Evolutionary conservation across 2,329 filamentous ascomycete species (phyloP).

Genomic region (Paraphaeosphaeria minitans): DNA sequence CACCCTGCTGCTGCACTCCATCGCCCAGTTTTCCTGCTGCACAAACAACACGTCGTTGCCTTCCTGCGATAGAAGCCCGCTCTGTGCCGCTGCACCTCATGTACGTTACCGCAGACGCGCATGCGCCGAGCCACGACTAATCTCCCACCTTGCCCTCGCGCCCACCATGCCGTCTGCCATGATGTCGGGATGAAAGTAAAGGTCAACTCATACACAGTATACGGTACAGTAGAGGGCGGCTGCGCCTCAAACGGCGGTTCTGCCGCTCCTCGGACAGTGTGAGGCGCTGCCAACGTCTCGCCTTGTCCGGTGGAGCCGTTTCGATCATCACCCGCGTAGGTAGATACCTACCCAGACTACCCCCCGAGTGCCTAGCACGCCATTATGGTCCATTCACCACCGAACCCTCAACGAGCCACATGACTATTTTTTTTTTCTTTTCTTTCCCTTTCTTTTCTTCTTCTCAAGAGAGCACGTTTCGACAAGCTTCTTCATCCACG

Average conservation of each 20-base stretch:
- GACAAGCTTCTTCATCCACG: not conserved
- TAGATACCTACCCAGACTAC: no score
- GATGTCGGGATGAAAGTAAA: not conserved
- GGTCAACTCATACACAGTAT: no score
- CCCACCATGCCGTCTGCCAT: not conserved
- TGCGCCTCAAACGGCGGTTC: not conserved
- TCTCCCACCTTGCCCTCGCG: not conserved
- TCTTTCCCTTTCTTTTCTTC: no score
- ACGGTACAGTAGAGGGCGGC: not conserved
- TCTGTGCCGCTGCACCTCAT: not conserved
- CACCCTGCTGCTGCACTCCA: not conserved
- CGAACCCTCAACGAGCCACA: not conserved
- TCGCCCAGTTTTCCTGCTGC: not conserved
- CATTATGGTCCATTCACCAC: no score
- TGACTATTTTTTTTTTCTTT: no score
- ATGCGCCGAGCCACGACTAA: conserved; percentile 2
- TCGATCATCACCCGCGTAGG: not conserved
- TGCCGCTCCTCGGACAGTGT: not conserved
- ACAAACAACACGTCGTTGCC: not conserved
- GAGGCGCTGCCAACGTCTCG: not conserved
- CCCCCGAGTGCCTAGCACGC: not conserved
- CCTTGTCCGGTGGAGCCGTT: not conserved
- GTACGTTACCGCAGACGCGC: not conserved
- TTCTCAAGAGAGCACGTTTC: no score
- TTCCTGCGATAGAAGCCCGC: not conserved